These are phyloP conservation scores for Saturnispora serradocipensis DNA, from an alignment of 805 yeast species.

Conservation along the genomic window DNA sequence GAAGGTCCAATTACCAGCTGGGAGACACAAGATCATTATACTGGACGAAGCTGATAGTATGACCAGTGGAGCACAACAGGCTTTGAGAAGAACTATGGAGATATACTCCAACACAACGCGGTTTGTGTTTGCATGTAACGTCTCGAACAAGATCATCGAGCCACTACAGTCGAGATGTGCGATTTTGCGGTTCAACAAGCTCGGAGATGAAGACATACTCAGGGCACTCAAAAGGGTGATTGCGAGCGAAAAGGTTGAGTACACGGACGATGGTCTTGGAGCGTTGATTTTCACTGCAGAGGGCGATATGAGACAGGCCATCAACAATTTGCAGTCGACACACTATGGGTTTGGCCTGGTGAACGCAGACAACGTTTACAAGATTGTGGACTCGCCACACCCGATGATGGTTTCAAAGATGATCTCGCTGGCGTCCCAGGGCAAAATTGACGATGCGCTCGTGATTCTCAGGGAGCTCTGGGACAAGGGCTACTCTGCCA, in stretches of 20 bases:
- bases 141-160: conserved; percentile 87
- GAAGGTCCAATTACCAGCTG: conserved; percentile 77
- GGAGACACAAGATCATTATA: conserved; percentile 86
- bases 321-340: conserved; percentile 88
- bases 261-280: conserved; percentile 81
- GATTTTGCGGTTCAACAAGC: conserved; percentile 71
- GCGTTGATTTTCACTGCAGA: conserved; percentile 93
- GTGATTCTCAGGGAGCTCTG: conserved; percentile 60
- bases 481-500: conserved; percentile 87
- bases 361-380: conserved; percentile 87
- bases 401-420: conserved; percentile 74
- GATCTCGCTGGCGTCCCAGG: conserved; percentile 32
- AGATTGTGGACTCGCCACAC: conserved; percentile 93
- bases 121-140: conserved; percentile 98
- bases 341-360: conserved; percentile 90
- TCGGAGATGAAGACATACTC: conserved; percentile 79
- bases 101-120: conserved; percentile 90
- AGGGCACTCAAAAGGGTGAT: conserved; percentile 65
- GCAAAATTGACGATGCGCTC: conserved; percentile 53
- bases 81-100: conserved; percentile 92
- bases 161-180: conserved; percentile 97
- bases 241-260: conserved; percentile 61
- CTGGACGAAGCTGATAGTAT: conserved; percentile 96
- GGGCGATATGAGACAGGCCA: conserved; percentile 98
- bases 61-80: conserved; percentile 96